Evolutionary conservation across 495 filamentous ascomycete genomes (phyloP).

Genomic region (Tuber indicum): DNA sequence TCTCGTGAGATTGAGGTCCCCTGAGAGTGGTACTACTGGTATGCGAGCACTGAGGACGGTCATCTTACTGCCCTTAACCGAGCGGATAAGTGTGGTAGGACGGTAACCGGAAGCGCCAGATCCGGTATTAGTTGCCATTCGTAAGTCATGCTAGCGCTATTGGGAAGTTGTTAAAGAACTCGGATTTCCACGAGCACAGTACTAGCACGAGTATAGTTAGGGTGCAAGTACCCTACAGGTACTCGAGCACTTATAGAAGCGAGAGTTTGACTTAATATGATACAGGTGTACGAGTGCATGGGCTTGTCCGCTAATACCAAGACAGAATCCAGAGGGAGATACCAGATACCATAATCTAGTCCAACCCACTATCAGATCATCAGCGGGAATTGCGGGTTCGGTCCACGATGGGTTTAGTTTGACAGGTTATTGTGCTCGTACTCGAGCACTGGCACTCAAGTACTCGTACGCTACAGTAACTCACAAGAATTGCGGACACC

Average conservation of each 20-base stretch:
- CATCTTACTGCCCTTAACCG: background rate
- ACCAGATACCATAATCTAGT: too few species aligned
- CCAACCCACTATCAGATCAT: too few species aligned
- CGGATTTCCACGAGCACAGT: too few species aligned
- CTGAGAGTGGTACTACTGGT: background rate
- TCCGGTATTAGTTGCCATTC: background rate
- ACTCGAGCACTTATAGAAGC: too few species aligned
- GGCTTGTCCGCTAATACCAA: background rate
- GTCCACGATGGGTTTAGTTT: too few species aligned
- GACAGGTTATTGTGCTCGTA: too few species aligned
- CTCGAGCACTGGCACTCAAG: too few species aligned
- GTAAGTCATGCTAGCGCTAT: background rate
- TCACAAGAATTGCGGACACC: too few species aligned
- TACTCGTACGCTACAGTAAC: too few species aligned
- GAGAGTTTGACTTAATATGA: background rate
- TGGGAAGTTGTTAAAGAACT: background rate
- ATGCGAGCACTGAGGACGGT: background rate
- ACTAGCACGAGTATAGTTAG: background rate
- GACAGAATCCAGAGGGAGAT: background rate
- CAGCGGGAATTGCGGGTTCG: too few species aligned
- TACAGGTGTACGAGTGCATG: background rate
- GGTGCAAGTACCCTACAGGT: background rate
- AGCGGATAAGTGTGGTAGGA: background rate
- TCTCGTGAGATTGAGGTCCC: background rate
- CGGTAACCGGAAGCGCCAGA: background rate